Evolutionary conservation across 2,329 filamentous ascomycete genomes (phyloP).

Genomic region (Helicocarpus griseus): DNA sequence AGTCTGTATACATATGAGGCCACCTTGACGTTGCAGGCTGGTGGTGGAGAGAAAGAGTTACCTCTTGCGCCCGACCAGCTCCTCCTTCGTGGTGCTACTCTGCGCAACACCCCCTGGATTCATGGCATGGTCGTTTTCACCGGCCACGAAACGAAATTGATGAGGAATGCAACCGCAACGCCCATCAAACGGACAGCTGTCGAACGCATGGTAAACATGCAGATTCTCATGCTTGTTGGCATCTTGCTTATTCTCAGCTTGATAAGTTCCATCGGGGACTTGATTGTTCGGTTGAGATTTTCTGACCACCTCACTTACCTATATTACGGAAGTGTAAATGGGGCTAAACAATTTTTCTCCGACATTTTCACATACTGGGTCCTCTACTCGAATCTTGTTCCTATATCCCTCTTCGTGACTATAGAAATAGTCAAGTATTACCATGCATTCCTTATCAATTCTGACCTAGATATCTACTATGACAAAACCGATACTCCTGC

Average conservation of each 20-base stretch:
- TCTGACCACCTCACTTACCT: slow-evolving; percentile 62
- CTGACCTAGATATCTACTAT: slow-evolving; percentile 96
- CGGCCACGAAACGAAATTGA: slow-evolving; percentile 95
- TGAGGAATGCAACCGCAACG: slow-evolving; percentile 94
- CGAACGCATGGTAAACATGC: slow-evolving; percentile 83
- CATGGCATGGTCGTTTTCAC: slow-evolving; percentile 95
- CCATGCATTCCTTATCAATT: slow-evolving; percentile 95
- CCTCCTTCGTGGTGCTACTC: slow-evolving; percentile 79
- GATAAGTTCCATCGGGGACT: slow-evolving; percentile 82
- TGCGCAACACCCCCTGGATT: slow-evolving; percentile 95
- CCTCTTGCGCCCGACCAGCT: slow-evolving; percentile 79
- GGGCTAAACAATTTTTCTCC: slow-evolving; percentile 75
- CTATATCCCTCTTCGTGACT: slow-evolving; percentile 95
- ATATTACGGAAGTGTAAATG: slow-evolving; percentile 52
- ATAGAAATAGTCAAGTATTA: slow-evolving; percentile 97
- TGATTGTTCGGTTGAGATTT: slow-evolving; percentile 63
- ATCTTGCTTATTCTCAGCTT: slow-evolving; percentile 79
- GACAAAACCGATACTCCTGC: slow-evolving; percentile 91
- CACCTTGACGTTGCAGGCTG: slow-evolving; percentile 80
- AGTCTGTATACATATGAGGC: slow-evolving; percentile 98
- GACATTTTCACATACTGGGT: slow-evolving; percentile 99
- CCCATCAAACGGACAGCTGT: slow-evolving; percentile 98
- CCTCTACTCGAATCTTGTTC: slow-evolving; percentile 88
- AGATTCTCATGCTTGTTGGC: slow-evolving; percentile 80
- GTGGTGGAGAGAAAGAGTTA: slow-evolving; percentile 87